Evolutionary conservation across 2,329 filamentous ascomycete genomes (phyloP), one percentile per base, ranked within the genome.

Genomic region (Cercospora beticola): DNA sequence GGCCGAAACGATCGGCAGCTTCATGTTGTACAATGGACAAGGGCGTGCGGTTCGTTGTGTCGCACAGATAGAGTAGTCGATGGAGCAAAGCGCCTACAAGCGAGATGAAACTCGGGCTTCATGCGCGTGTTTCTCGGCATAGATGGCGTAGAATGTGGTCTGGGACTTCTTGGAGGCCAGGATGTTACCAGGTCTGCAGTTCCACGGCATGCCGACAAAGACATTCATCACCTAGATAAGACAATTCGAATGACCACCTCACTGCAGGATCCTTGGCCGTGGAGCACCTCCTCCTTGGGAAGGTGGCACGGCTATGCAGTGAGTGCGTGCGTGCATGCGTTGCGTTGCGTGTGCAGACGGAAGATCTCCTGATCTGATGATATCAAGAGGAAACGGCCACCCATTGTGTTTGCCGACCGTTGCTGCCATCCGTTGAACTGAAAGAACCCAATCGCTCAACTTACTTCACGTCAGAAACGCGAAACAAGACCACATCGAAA

Each of bases 251-350:
- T 46, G 59, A 62, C 21, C 33, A 62, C 26, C 59, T 46, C 40
- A 46, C 59, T 61, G 30, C 33, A 30, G 18, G 16, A 54, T 52
- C 46, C 61, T 43, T 52, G 61, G 26, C 43, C 43, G 61, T 63
- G 61, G n/a, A 23, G 43, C 43, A 23, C 18, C 46, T 52, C 46
- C 43, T 63, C 43, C 26, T 56, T 54, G 26, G 40, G 61, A 54
- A 63, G 46, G 61, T 63, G 61, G 40, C 61, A 63, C 61, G 40
- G 46, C 61, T 52, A 52, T 63, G 59, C 59, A 49, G 33, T 36
- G 26, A 62, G 59, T 46, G 26, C 60, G 23, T 43, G 43, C 26
- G 46, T 43, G 21, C 59, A 21, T 52, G 46, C 46, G 9, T 40
- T 40, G 36, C 36, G 14, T 40, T 43, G 31, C 30, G 21, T 60